These are phyloP conservation scores for Musa schizocarpa DNA, from an alignment of 176 grass and related monocot species.

Conservation along the genomic window DNA sequence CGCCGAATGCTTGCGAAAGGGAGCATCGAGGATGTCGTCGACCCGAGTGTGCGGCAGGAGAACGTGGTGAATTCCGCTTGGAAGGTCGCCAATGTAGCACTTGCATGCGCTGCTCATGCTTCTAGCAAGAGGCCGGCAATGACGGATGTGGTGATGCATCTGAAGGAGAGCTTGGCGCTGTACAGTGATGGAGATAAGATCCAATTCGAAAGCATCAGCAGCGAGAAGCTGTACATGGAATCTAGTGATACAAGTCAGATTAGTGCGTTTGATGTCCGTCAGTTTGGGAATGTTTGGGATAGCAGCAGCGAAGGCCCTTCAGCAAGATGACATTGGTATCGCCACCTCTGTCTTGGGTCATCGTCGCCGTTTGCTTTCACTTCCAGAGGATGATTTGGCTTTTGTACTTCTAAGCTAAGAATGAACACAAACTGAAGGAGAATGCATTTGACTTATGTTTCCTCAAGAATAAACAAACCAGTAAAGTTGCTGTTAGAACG, in stretches of 20 bases:
- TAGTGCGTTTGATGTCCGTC: not conserved
- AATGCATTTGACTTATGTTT: too few species aligned
- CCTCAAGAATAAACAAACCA: too few species aligned
- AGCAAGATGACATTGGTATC: not conserved
- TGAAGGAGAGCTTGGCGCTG: constrained; percentile 23
- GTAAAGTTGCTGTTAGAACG: too few species aligned
- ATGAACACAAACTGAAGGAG: too few species aligned
- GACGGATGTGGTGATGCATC: constrained; percentile 9
- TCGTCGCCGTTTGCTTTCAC: not conserved
- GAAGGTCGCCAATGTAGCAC: constrained; percentile 21
- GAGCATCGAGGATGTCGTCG: not conserved
- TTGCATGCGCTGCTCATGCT: constrained; percentile 16
- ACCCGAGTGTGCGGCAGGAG: not conserved
- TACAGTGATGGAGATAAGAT: not conserved
- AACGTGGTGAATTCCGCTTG: not conserved
- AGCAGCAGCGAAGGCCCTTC: not conserved
- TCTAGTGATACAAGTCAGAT: not conserved
- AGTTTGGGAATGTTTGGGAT: not conserved
- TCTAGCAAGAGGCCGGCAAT: constrained; percentile 24
- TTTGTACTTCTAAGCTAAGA: too few species aligned
- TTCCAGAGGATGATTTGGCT: too few species aligned
- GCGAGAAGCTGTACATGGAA: not conserved
- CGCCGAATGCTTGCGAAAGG: constrained; percentile 21
- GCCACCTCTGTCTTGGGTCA: not conserved
- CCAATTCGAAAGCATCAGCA: not conserved